Conservation (phyloP, 2,329 filamentous ascomycete species). For the Pseudogymnoascus verrucosus region DNA sequence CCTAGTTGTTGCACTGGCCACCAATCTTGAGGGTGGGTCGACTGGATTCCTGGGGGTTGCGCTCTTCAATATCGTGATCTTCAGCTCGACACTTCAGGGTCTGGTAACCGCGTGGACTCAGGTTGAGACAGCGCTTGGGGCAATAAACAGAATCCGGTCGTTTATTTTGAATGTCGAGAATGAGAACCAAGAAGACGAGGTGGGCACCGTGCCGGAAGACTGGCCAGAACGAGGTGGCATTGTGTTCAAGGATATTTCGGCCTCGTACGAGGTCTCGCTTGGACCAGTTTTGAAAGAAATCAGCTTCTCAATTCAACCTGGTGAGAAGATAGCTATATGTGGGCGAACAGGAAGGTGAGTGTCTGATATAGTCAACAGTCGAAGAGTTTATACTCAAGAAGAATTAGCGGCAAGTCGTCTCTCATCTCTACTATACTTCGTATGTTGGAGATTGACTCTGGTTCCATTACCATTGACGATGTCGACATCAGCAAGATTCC, state of each 20-base stretch:
- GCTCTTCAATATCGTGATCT: constrained; percentile 25
- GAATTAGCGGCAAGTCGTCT: constrained; percentile 71
- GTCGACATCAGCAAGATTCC: constrained; percentile 83
- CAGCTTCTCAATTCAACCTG: constrained; percentile 24
- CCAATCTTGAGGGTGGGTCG: constrained; percentile 13
- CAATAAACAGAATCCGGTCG: background rate
- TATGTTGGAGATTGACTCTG: constrained; percentile 76
- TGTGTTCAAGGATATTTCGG: constrained; percentile 22
- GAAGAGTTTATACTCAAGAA: constrained; percentile 27
- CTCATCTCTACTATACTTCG: constrained; percentile 83
- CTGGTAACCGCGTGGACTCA: constrained; percentile 12
- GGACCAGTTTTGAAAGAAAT: constrained; percentile 42
- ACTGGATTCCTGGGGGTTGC: constrained; percentile 40
- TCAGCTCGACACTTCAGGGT: constrained; percentile 14
- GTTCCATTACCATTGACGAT: constrained; percentile 78
- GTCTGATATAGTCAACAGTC: constrained; percentile 26
- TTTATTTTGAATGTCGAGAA: background rate
- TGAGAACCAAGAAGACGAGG: constrained; percentile 1
- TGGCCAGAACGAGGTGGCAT: constrained; percentile 27
- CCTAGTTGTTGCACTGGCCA: constrained; percentile 26
- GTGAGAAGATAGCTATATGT: constrained; percentile 29
- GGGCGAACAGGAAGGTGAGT: constrained; percentile 26
- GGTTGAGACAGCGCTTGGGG: background rate
- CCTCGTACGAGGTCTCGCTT: constrained; percentile 39
- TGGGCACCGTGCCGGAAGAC: background rate